Conservation (phyloP, 2,329 filamentous ascomycete genomes). For the Magnaporthiopsis incrustans region DNA sequence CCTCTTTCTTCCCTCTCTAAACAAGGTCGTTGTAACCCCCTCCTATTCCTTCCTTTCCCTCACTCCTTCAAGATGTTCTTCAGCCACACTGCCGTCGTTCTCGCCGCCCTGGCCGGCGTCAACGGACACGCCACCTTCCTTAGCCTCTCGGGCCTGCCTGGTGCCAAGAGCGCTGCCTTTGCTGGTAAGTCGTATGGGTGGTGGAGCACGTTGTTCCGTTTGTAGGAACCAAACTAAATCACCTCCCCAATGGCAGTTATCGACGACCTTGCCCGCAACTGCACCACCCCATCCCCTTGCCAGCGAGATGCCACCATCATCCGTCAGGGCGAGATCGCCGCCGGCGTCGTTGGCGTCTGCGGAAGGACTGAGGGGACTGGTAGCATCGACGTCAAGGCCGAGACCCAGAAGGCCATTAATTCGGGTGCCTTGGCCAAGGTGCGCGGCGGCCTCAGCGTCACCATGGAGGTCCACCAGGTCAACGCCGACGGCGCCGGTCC, state of each 20-base stretch:
- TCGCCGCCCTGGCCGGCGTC: slow-evolving; percentile 11
- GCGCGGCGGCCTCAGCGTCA: slow-evolving; percentile 33
- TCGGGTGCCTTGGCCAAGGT: slow-evolving; percentile 41
- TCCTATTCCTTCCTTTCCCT: background rate
- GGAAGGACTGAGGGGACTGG: slow-evolving; percentile 53
- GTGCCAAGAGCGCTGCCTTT: slow-evolving; percentile 13
- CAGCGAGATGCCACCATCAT: slow-evolving; percentile 54
- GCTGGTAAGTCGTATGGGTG: slow-evolving; percentile 7
- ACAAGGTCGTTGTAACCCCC: slow-evolving; percentile 1
- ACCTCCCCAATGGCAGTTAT: slow-evolving; percentile 30
- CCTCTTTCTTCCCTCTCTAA: background rate
- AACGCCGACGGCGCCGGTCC: slow-evolving; percentile 48
- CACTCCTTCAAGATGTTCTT: slow-evolving; percentile 6
- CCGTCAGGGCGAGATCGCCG: slow-evolving; percentile 42
- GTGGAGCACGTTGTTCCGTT: background rate
- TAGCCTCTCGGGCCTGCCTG: slow-evolving; percentile 11
- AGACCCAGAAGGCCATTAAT: slow-evolving; percentile 42
- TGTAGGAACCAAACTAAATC: background rate
- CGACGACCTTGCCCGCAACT: slow-evolving; percentile 33
- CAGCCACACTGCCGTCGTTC: background rate
- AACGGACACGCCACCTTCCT: slow-evolving; percentile 14
- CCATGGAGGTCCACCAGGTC: slow-evolving; percentile 44
- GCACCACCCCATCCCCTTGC: slow-evolving; percentile 14
- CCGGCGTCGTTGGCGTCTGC: slow-evolving; percentile 40
- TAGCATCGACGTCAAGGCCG: slow-evolving; percentile 53